Base-by-base conservation (phyloP, 257 asterid species). In the Przewalskia tangutica region DNA sequence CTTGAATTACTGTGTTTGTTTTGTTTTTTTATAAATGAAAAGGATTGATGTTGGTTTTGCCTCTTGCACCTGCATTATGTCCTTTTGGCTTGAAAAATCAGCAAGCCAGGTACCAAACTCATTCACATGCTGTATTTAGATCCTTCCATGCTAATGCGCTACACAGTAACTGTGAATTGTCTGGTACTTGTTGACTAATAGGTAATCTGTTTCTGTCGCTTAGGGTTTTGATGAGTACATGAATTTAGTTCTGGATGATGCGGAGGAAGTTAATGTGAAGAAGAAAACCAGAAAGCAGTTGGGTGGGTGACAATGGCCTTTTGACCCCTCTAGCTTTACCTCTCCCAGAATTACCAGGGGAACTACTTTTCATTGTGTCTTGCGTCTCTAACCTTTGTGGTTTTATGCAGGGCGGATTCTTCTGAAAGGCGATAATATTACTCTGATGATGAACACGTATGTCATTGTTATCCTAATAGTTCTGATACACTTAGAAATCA, bases 381-480 rank as follows among this genome's bases (percentile, higher is more conserved):
- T 56, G 20, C 10, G 0, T 56, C 27, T 56, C 63, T 56, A 40
- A 0, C 16, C 79, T 23, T 0, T 73, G 54, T 40, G 79, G 40
- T 73, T 73, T 73, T 73, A 46, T 73, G 23, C 79, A 16, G 93
- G 93, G 27, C 79, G 93, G 91, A 90, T 90, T 67, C 85, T 90
- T 89, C 78, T 90, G 85, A 90, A 90, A 76, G 93, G 93, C 77
- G 93, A 90, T 85, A 90, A 90, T 63, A 90, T 90, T 81, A 90
- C 93, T n/a, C 44, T 90, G 88, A 90, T 90, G 93, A 90, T 90
- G 93, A 90, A 90, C 78, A 75, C 90, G 79, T 73, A 73, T 48
- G 79, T 48, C 79, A 23, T 73, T 23, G 42, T 48, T 50, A 13
- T 12, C 54, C 60, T 73, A 2, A 20, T 46, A 3, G 48, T 12